Evolutionary conservation across 2,329 filamentous ascomycete genomes (phyloP), one percentile per base, ranked within the genome.

Genomic region (Ascochyta clinopodiicola): DNA sequence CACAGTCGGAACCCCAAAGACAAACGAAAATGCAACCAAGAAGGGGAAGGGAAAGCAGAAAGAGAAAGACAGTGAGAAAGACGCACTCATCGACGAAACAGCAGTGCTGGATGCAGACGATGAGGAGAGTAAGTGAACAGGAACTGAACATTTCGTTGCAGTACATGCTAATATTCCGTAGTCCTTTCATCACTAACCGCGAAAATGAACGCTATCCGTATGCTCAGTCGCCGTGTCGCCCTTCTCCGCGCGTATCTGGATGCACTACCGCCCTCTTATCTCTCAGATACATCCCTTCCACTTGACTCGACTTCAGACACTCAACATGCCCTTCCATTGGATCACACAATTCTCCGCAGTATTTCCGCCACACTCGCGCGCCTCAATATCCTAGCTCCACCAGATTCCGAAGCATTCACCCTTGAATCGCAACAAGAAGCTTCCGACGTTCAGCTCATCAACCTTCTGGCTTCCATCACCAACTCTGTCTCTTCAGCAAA

Each of bases 201-300:
- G 57, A 96, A 96, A 69, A 85, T 89, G 60, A 98, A 97, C 75
- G 93, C 95, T 24, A 89, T 97, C 70, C 94, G 92, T 78, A 97
- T 96, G 87, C 86, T 99, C 25, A 88, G 94, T 74, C 60, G 82
- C 73, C 71, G 83, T 75, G 70, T 84, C 61, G 68, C 80, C 64
- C 78, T 86, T 70, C 72, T 86, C 69, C 76, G 85, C 59, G 52
- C 82, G 73, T 98, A 97, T 72, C 86, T 99, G 42, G 81, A 88
- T 60, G 84, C 83, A 13, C 83, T 95, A 2, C 89, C 90, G 1
- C 81, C 85, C 7, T 87, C 86, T 21, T 87, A 87, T 67, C 78
- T 87, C 32, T 83, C 81, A 6, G 81, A 82, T 43, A 62, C 80
- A 36, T 68, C 70, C 22, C 71, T 75, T 6, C 67, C 72, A n/a